Evolutionary conservation across 2,329 filamentous ascomycete genomes (phyloP).

Genomic region (Neopestalotiopsis sp.): DNA sequence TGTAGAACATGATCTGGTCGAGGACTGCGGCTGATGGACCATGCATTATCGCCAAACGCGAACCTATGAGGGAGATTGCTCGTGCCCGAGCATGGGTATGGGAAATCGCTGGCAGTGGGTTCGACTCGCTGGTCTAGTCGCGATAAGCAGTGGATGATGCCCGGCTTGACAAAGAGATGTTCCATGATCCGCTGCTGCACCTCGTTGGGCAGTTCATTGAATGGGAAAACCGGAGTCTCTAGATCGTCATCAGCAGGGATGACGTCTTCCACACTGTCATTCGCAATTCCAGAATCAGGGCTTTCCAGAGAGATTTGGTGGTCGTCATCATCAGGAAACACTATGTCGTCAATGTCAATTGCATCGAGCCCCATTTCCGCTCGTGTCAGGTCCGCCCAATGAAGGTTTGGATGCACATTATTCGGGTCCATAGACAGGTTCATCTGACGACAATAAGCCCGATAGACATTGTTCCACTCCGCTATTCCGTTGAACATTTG

Average conservation of each 20-base stretch:
- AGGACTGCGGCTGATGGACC: slow-evolving; percentile 40
- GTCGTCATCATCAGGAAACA: background rate
- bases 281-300: background rate
- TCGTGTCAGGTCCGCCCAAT: background rate
- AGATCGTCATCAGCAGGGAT: background rate
- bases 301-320: background rate
- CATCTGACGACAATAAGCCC: background rate
- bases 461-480: slow-evolving; percentile 8
- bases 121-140: slow-evolving; percentile 44
- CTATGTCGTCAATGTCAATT: background rate
- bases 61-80: slow-evolving; percentile 40
- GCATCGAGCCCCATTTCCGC: background rate
- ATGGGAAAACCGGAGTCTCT: slow-evolving; percentile 17
- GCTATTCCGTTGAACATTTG: background rate
- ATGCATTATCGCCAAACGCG: slow-evolving; percentile 37
- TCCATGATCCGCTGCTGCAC: slow-evolving; percentile 44
- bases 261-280: background rate
- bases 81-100: slow-evolving; percentile 28
- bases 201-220: slow-evolving; percentile 36
- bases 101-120: slow-evolving; percentile 24
- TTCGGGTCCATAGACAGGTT: background rate
- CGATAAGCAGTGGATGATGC: slow-evolving; percentile 49
- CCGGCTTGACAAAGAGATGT: slow-evolving; percentile 40
- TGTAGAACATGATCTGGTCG: slow-evolving; percentile 44
- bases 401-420: slow-evolving; percentile 7